phyloP scores from a whole-genome alignment of 768 basidiomycete species.

The Gymnopilus dilepis region DNA sequence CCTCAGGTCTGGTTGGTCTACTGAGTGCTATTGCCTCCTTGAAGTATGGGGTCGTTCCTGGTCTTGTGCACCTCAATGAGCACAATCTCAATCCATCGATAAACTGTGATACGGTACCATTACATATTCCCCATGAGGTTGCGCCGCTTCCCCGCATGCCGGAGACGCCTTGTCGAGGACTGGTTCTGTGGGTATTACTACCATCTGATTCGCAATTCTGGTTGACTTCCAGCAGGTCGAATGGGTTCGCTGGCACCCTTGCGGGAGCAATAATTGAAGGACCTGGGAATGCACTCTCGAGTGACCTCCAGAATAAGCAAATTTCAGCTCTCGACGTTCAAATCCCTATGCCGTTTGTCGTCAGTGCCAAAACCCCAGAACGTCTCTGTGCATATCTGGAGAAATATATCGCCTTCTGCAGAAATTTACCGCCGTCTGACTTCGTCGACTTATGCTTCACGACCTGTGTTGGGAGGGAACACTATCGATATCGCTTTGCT shows the following conservation, averaged over 20 bases:
- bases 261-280: slow-evolving; percentile 33
- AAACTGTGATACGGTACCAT: slow-evolving; percentile 28
- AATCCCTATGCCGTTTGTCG: slow-evolving; percentile 23
- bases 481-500: slow-evolving; percentile 33
- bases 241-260: slow-evolving; percentile 39
- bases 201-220: not conserved
- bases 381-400: slow-evolving; percentile 30
- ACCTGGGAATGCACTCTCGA: not conserved
- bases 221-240: slow-evolving; percentile 25
- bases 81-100: slow-evolving; percentile 32
- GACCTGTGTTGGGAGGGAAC: slow-evolving; percentile 35
- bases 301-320: not conserved
- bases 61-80: slow-evolving; percentile 28
- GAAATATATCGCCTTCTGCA: slow-evolving; percentile 31
- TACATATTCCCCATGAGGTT: slow-evolving; percentile 26
- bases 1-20: slow-evolving; percentile 33
- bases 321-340: not conserved
- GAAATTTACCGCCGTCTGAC: not conserved
- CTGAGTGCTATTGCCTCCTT: slow-evolving; percentile 29
- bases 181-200: slow-evolving; percentile 31
- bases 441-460: slow-evolving; percentile 36
- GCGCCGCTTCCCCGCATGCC: slow-evolving; percentile 12
- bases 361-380: slow-evolving; percentile 33
- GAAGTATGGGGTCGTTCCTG: slow-evolving; percentile 27
- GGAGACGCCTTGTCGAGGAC: slow-evolving; percentile 15